Percentiles rank a stretch among this genome's conserved stretches.
phyloP scores from a whole-genome alignment of 225 moss, liverwort and hornwort species.

The Climacium dendroides region DNA sequence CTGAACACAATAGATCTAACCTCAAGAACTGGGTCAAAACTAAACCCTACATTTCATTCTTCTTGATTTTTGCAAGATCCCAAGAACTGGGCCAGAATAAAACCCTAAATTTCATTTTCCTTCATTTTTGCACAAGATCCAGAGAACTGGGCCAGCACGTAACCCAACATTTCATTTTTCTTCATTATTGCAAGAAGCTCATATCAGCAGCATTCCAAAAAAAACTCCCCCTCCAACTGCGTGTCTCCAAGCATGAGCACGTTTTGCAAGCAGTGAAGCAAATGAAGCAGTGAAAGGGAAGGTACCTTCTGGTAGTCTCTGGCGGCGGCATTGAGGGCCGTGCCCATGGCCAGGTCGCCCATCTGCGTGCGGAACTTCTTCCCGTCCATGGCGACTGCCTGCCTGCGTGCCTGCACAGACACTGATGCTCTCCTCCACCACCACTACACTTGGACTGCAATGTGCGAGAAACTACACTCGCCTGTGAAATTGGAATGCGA shows the following conservation, averaged over 20 bases:
- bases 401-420: background rate
- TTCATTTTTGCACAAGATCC: background rate
- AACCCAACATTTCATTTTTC: background rate
- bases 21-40: background rate
- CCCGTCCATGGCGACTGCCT: constrained; percentile 57
- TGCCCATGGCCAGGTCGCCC: constrained; percentile 89
- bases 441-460: background rate
- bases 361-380: constrained; percentile 81
- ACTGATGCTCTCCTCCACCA: background rate
- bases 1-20: background rate
- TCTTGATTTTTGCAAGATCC: background rate
- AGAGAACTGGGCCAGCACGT: background rate
- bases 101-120: background rate
- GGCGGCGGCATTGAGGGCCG: constrained; percentile 78
- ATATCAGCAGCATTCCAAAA: background rate
- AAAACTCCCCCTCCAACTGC: background rate
- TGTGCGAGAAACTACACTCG: background rate
- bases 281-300: background rate
- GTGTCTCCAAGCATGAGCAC: background rate
- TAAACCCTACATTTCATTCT: background rate
- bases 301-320: constrained; percentile 82
- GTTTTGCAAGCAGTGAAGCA: background rate
- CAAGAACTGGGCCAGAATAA: background rate
- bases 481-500: background rate
- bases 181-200: background rate